Evolutionary conservation across 148 eudicot species (phyloP), one percentile per base, ranked within the genome.

Genomic region (Selenicereus undatus): DNA sequence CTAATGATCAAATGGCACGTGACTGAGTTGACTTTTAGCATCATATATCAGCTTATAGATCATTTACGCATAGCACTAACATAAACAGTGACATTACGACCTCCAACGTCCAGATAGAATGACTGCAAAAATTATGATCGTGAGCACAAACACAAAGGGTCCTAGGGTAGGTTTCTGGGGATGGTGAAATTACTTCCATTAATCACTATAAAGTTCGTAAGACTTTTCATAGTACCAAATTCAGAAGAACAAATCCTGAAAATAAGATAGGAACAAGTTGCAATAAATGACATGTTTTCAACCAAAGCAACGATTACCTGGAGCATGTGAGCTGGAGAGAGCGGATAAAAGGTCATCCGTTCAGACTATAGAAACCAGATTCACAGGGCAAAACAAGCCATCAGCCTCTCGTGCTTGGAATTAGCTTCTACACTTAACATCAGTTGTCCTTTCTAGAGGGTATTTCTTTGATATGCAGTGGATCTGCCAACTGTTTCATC

Each of bases 371-470:
- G 32, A 17, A 17, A 66, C 58, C 27, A 35, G 36, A 65, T 26
- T 74, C 78, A 50, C 65, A 68, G 48, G 65, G 16, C 54, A 39
- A 36, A 52, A 32, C 69, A 83, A 74, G 32, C 60, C 74, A 51
- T 50, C 74, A 24, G 66, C 42, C 22, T 56, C 71, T 64, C 56
- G 48, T 30, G 51, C 58, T 45, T 52, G 24, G 29, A 69, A 21
- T 43, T 27, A 10, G 32, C 72, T 27, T 58, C 71, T 26, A 42
- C 32, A n/a, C 32, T 48, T 60, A 18, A 29, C 16, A 76, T 48
- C 42, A 52, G 29, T 26, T 43, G 56, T 50, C 27, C 56, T 69
- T 76, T 30, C 69, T 8, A 11, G 8, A 43, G 58, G 68, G 42
- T 45, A 21, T 27, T 76, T 76, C 72, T 22, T 32, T 32, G 42